These are phyloP conservation scores for Exophiala sideris DNA, from an alignment of 2,329 filamentous ascomycete genomes.

Conservation along the genomic window DNA sequence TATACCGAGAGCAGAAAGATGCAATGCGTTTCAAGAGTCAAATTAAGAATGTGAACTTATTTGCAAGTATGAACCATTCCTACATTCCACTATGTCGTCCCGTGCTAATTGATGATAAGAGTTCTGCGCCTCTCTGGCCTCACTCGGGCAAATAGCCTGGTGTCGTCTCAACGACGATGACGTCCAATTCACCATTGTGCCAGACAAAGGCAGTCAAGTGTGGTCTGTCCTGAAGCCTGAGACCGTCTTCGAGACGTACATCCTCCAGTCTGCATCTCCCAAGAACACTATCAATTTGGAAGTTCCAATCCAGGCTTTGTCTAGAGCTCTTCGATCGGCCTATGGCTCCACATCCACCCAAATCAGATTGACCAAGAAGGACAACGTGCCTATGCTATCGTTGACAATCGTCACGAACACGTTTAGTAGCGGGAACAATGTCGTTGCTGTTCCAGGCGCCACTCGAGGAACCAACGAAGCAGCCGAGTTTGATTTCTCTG, in stretches of 20 bases:
- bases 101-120: constrained; percentile 39
- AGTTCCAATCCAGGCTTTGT: constrained; percentile 80
- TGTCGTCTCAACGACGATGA: constrained; percentile 81
- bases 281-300: constrained; percentile 95
- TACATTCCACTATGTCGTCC: constrained; percentile 16
- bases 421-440: constrained; percentile 50
- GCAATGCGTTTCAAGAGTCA: constrained; percentile 54
- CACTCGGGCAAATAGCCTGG: constrained; percentile 81
- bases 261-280: constrained; percentile 76
- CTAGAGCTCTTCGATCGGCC: constrained; percentile 88
- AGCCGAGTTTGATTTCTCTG: constrained; percentile 27
- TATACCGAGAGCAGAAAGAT: background rate
- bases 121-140: constrained; percentile 60
- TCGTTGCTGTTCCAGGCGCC: constrained; percentile 34
- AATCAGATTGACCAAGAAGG: constrained; percentile 88
- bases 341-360: constrained; percentile 75
- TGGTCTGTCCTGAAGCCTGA: constrained; percentile 75
- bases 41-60: constrained; percentile 50
- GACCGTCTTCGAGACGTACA: constrained; percentile 87
- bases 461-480: constrained; percentile 21
- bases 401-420: constrained; percentile 84
- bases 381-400: constrained; percentile 78
- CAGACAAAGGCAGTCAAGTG: constrained; percentile 90
- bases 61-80: constrained; percentile 46
- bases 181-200: constrained; percentile 91